Evolutionary conservation across 345 rosid species (phyloP).

Genomic region (Kandelia obovata): DNA sequence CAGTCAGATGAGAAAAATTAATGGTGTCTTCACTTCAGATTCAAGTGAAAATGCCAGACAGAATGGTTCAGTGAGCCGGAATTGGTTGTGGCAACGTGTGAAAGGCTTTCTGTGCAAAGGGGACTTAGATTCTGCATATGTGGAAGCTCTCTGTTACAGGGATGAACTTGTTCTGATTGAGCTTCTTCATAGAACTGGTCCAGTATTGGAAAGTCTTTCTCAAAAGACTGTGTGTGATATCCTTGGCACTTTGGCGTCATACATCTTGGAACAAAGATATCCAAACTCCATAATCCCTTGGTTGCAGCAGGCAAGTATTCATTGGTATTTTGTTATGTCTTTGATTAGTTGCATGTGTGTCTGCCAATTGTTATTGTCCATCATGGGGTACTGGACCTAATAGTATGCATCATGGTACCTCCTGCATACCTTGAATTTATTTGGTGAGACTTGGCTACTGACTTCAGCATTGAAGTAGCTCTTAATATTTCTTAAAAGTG

Average conservation of each 20-base stretch:
- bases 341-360: neutral
- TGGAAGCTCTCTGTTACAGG: conserved; percentile 62
- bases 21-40: conserved; percentile 32
- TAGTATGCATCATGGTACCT: too few species aligned
- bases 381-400: neutral
- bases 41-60: conserved; percentile 33
- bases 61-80: conserved; percentile 31
- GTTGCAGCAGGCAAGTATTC: conserved; percentile 76
- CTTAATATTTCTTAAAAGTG: too few species aligned
- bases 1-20: conserved; percentile 36
- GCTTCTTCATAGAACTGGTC: conserved; percentile 87
- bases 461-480: too few species aligned
- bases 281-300: conserved; percentile 66
- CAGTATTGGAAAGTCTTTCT: conserved; percentile 68
- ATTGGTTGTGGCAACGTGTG: conserved; percentile 50
- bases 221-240: conserved; percentile 56
- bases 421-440: too few species aligned
- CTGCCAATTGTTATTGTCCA: neutral
- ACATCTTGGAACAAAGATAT: conserved; percentile 64
- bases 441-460: too few species aligned
- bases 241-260: conserved; percentile 57
- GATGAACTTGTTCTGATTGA: conserved; percentile 67
- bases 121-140: conserved; percentile 75
- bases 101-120: conserved; percentile 58
- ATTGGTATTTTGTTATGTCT: conserved; percentile 5